Conservation (phyloP, 164 flowering plant genomes). For the Chloranthus sessilifolius region DNA sequence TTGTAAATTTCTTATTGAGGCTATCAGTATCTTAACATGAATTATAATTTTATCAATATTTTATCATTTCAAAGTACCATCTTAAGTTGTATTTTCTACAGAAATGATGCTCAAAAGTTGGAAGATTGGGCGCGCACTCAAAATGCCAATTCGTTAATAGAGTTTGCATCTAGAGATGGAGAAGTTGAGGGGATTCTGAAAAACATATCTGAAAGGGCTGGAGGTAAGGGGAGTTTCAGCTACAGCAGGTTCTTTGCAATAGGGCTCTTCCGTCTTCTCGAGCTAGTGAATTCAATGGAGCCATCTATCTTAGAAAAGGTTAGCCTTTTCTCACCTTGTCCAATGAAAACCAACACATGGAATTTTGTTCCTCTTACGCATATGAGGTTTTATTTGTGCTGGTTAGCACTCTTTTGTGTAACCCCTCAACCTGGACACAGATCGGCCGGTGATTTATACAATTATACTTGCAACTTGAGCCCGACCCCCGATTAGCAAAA, state of each 20-base stretch:
- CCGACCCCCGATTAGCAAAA: too few species aligned
- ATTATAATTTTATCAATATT: neutral
- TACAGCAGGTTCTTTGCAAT: constrained; percentile 95
- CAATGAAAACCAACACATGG: neutral
- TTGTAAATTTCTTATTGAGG: too few species aligned
- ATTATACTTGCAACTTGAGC: too few species aligned
- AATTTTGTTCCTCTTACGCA: too few species aligned
- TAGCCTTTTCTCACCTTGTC: constrained; percentile 10
- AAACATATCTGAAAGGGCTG: constrained; percentile 82
- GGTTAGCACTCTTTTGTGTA: too few species aligned
- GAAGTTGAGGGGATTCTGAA: constrained; percentile 77
- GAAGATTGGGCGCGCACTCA: constrained; percentile 95
- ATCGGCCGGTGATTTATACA: too few species aligned
- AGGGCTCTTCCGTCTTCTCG: constrained; percentile 92
- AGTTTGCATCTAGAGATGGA: constrained; percentile 80
- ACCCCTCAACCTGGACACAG: too few species aligned
- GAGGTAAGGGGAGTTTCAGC: constrained; percentile 62
- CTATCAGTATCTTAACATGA: too few species aligned
- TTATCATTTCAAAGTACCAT: neutral
- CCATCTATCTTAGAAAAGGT: constrained; percentile 87
- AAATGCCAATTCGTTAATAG: constrained; percentile 55
- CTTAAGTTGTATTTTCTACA: constrained; percentile 17
- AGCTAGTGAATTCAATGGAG: constrained; percentile 81
- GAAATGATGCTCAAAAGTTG: constrained; percentile 80
- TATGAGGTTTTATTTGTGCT: too few species aligned